Evolutionary conservation across 768 basidiomycete species (phyloP).

Genomic region (Lentinula raphanica): DNA sequence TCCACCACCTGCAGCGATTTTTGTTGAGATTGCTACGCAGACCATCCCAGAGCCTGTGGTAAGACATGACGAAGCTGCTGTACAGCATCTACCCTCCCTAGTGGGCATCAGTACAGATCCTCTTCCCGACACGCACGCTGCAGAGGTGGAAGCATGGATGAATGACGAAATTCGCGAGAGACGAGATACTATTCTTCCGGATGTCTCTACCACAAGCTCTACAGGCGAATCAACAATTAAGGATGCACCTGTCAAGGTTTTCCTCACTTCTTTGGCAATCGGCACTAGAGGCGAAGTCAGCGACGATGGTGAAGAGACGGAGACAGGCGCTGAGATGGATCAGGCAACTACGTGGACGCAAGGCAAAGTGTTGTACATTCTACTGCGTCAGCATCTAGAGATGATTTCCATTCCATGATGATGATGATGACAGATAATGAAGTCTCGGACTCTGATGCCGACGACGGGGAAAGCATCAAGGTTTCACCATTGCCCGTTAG

Average conservation of each 20-base stretch:
- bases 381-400: conserved; percentile 22
- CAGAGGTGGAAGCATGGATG: conserved; percentile 4
- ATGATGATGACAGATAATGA: conserved; percentile 68
- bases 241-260: conserved; percentile 17
- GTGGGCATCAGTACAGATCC: conserved; percentile 29
- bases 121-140: conserved; percentile 21
- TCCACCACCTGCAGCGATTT: conserved; percentile 15
- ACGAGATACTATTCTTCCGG: conserved; percentile 42
- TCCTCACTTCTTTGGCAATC: conserved; percentile 6
- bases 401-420: conserved; percentile 78
- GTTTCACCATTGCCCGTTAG: conserved; percentile 40
- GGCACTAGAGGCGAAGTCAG: conserved; percentile 19
- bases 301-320: conserved; percentile 43
- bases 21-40: conserved; percentile 39
- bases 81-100: conserved; percentile 38
- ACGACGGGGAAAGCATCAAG: conserved; percentile 71
- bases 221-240: conserved; percentile 38
- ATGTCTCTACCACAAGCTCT: conserved; percentile 28
- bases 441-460: conserved; percentile 44
- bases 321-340: conserved; percentile 65
- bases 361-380: conserved; percentile 44
- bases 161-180: conserved; percentile 6
- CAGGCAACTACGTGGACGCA: conserved; percentile 77
- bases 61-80: conserved; percentile 39
- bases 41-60: conserved; percentile 39